phyloP scores from a whole-genome alignment of 2,329 filamentous ascomycete genomes.

The Diaporthe sp. region DNA sequence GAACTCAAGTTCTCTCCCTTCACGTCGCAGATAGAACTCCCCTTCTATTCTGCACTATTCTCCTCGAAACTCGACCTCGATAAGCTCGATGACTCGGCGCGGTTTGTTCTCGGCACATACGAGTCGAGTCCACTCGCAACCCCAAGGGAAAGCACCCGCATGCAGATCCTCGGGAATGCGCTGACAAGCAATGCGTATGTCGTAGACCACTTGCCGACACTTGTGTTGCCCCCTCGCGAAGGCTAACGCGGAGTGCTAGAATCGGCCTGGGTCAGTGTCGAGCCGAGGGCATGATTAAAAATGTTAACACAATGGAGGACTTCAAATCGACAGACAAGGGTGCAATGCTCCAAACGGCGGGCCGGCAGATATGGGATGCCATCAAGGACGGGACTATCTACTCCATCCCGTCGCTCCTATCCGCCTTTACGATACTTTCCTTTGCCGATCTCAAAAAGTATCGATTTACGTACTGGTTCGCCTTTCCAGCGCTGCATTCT shows the following conservation, averaged over 20 bases:
- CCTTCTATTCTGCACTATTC: constrained; percentile 95
- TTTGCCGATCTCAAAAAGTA: constrained; percentile 98
- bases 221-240: neutral
- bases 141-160: constrained; percentile 83
- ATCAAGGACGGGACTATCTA: constrained; percentile 98
- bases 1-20: constrained; percentile 84
- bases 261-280: constrained; percentile 80
- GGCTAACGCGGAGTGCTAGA: constrained; percentile 57
- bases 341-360: constrained; percentile 83
- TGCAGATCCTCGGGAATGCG: constrained; percentile 91
- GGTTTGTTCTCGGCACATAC: constrained; percentile 88
- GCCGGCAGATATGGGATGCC: constrained; percentile 93
- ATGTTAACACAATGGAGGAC: constrained; percentile 95
- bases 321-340: constrained; percentile 88
- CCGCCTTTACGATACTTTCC: constrained; percentile 89
- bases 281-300: constrained; percentile 94
- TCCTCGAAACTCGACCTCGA: constrained; percentile 96
- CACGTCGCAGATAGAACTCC: constrained; percentile 92
- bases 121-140: constrained; percentile 81
- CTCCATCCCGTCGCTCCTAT: constrained; percentile 90
- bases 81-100: constrained; percentile 94
- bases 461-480: constrained; percentile 98
- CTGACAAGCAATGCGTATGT: constrained; percentile 86
- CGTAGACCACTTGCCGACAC: neutral
- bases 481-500: constrained; percentile 92